phyloP scores from a whole-genome alignment of 164 flowering plant species.

The Santalum album region DNA sequence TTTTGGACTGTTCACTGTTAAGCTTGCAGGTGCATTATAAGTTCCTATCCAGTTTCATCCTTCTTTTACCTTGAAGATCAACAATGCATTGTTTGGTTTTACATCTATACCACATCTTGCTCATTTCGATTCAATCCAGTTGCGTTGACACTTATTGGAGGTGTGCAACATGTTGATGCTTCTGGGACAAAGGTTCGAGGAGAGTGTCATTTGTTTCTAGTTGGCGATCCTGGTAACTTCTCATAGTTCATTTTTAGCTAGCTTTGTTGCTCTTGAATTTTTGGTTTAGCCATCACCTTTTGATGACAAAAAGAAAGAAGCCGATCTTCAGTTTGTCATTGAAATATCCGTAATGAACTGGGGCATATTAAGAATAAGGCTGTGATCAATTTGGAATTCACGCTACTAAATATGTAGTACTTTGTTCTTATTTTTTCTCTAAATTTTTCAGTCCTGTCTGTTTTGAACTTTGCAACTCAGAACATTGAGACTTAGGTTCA shows the following conservation, averaged over 20 bases:
- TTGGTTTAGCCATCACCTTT: neutral
- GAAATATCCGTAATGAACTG: no score
- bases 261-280: neutral
- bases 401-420: no score
- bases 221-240: conserved; percentile 89
- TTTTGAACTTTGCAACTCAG: no score
- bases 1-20: conserved; percentile 94
- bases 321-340: no score
- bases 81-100: neutral
- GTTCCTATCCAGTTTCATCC: neutral
- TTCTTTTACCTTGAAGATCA: neutral
- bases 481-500: neutral
- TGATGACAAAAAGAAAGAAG: no score
- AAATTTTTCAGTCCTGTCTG: no score
- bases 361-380: no score
- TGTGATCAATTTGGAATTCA: no score
- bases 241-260: neutral
- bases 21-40: conserved; percentile 68
- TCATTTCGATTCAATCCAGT: conserved; percentile 28
- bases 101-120: neutral
- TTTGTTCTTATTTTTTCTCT: no score
- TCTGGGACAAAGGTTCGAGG: conserved; percentile 97
- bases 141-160: conserved; percentile 89
- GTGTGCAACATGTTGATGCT: conserved; percentile 94
- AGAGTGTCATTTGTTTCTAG: conserved; percentile 92